phyloP scores from a whole-genome alignment of 2,329 filamentous ascomycete genomes.

The Balansia obtecta region DNA sequence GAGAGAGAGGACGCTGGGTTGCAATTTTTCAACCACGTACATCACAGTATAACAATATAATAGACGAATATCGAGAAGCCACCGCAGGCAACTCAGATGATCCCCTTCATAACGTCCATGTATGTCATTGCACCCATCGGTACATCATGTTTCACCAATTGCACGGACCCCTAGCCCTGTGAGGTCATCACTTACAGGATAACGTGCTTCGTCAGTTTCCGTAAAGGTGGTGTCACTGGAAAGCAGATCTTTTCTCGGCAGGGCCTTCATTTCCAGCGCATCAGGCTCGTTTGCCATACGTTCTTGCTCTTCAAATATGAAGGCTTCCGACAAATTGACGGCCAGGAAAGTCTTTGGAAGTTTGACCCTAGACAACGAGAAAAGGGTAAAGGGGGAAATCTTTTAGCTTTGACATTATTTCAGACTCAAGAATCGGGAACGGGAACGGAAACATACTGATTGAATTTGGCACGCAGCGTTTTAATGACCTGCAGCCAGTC shows the following conservation, averaged over 20 bases:
- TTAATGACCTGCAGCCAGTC: conserved; percentile 98
- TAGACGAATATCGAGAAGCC: neutral
- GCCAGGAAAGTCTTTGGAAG: conserved; percentile 53
- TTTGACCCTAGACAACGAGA: conserved; percentile 39
- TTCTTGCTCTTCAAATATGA: conserved; percentile 45
- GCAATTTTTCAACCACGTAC: neutral
- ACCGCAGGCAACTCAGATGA: neutral
- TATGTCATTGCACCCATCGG: neutral
- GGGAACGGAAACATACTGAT: conserved; percentile 51
- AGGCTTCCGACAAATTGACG: conserved; percentile 51
- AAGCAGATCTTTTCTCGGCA: conserved; percentile 18
- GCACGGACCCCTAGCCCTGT: neutral
- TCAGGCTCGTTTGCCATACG: conserved; percentile 35
- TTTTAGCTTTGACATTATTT: neutral
- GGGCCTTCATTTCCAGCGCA: conserved; percentile 34
- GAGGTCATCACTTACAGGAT: neutral
- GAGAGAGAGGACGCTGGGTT: neutral
- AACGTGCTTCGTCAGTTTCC: neutral
- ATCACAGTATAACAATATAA: neutral
- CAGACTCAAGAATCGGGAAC: neutral
- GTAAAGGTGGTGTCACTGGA: conserved; percentile 4
- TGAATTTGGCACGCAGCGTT: conserved; percentile 86
- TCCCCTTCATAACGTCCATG: neutral
- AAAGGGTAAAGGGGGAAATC: neutral
- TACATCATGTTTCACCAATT: neutral